phyloP scores from a whole-genome alignment of 2,329 filamentous ascomycete genomes.

The Fusarium sp. region DNA sequence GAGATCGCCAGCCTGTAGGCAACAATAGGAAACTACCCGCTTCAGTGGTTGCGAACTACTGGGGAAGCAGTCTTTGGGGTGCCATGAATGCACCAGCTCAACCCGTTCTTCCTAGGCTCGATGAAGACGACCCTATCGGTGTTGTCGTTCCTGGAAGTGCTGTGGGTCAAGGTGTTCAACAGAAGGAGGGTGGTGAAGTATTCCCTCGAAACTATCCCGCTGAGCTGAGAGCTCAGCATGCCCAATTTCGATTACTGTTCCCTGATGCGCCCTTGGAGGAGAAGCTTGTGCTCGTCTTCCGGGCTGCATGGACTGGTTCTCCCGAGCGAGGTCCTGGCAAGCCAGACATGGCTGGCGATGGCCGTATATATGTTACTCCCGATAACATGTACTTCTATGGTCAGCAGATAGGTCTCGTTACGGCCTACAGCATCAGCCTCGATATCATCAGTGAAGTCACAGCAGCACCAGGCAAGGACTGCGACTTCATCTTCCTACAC shows the following conservation, averaged over 20 bases:
- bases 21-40: constrained; percentile 81
- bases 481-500: constrained; percentile 93
- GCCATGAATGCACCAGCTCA: constrained; percentile 49
- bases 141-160: constrained; percentile 56
- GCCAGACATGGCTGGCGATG: constrained; percentile 69
- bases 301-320: constrained; percentile 83
- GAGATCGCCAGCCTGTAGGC: constrained; percentile 79
- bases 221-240: constrained; percentile 87
- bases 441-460: constrained; percentile 89
- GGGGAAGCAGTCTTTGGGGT: constrained; percentile 88
- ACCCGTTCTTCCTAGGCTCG: constrained; percentile 52
- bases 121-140: constrained; percentile 60
- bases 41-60: constrained; percentile 91
- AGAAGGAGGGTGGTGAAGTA: constrained; percentile 61
- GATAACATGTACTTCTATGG: constrained; percentile 97
- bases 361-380: constrained; percentile 89
- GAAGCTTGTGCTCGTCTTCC: constrained; percentile 91
- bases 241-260: constrained; percentile 94
- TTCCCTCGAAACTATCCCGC: constrained; percentile 85
- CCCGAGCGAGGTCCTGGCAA: constrained; percentile 59
- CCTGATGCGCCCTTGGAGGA: constrained; percentile 83
- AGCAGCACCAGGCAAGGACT: constrained; percentile 88
- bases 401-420: constrained; percentile 90
- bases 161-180: constrained; percentile 51
- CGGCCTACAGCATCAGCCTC: constrained; percentile 84